Evolutionary conservation across 768 basidiomycete genomes (phyloP).

Genomic region (Boletus eberwhitei): DNA sequence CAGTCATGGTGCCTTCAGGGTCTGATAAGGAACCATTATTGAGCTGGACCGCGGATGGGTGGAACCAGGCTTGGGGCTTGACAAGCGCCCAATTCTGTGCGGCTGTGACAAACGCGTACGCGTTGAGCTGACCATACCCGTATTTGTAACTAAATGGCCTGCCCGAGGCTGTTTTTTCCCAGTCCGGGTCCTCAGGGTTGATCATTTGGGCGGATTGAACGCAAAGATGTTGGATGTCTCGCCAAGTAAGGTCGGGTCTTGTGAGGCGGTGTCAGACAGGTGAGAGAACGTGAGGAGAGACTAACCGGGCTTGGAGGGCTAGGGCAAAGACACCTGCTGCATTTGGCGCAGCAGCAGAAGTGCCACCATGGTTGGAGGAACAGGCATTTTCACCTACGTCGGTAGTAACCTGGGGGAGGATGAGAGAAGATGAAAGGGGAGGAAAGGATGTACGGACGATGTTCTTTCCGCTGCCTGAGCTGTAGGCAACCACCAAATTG

Average conservation of each 20-base stretch:
- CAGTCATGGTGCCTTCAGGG: constrained; percentile 46
- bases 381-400: constrained; percentile 87
- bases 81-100: constrained; percentile 82
- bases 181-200: constrained; percentile 89
- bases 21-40: constrained; percentile 52
- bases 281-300: constrained; percentile 5
- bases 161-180: constrained; percentile 70
- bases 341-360: constrained; percentile 96
- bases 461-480: constrained; percentile 88
- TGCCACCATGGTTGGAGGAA: constrained; percentile 84
- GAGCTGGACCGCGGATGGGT: constrained; percentile 68
- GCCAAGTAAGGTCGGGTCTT: constrained; percentile 94
- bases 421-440: constrained; percentile 12
- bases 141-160: constrained; percentile 83
- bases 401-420: constrained; percentile 75
- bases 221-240: constrained; percentile 90
- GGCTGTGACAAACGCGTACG: constrained; percentile 72
- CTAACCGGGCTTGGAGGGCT: constrained; percentile 80
- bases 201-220: constrained; percentile 73
- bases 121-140: constrained; percentile 89
- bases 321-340: constrained; percentile 93
- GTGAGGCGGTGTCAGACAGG: constrained; percentile 6
- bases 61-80: constrained; percentile 92
- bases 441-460: constrained; percentile 60
- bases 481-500: constrained; percentile 94